Percentiles rank a stretch among this genome's conserved stretches.
phyloP scores from a whole-genome alignment of 2,329 filamentous ascomycete genomes.

The Botryotinia narcissicola region DNA sequence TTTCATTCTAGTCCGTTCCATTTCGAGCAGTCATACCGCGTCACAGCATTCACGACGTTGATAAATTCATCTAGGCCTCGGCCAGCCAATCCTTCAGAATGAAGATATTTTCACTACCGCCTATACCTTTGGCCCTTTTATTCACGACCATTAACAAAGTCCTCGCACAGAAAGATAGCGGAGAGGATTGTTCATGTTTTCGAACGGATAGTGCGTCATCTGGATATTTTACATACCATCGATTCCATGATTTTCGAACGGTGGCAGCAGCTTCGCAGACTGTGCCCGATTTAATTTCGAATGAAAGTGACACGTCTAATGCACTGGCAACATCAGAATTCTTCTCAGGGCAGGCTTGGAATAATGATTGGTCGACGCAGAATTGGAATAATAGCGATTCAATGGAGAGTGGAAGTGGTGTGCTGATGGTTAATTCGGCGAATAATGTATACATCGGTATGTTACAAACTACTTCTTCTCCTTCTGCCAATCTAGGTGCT shows the following conservation, averaged over 20 bases:
- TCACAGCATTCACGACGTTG: not conserved
- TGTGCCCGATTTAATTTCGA: conserved; percentile 26
- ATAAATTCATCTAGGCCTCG: not conserved
- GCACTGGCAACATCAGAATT: conserved; percentile 29
- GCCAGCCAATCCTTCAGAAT: not conserved
- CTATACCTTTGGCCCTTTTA: not conserved
- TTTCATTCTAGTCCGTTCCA: not conserved
- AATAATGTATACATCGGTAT: conserved; percentile 38
- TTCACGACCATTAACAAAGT: conserved; percentile 12
- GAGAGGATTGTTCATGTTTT: conserved; percentile 34
- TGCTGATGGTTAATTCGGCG: conserved; percentile 34
- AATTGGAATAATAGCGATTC: conserved; percentile 36
- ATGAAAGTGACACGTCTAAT: conserved; percentile 24
- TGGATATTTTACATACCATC: conserved; percentile 35
- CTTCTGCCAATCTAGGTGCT: not conserved
- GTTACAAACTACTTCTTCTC: not conserved
- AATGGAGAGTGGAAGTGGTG: conserved; percentile 25
- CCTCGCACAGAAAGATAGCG: conserved; percentile 32
- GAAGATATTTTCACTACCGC: not conserved
- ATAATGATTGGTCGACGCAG: conserved; percentile 34
- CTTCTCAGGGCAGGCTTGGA: conserved; percentile 30
- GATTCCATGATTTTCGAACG: conserved; percentile 36
- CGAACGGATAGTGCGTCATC: conserved; percentile 32
- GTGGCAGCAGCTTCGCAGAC: conserved; percentile 20
- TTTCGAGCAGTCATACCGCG: not conserved